Conservation (phyloP, 495 filamentous ascomycete genomes). For the Xylaria curta region DNA sequence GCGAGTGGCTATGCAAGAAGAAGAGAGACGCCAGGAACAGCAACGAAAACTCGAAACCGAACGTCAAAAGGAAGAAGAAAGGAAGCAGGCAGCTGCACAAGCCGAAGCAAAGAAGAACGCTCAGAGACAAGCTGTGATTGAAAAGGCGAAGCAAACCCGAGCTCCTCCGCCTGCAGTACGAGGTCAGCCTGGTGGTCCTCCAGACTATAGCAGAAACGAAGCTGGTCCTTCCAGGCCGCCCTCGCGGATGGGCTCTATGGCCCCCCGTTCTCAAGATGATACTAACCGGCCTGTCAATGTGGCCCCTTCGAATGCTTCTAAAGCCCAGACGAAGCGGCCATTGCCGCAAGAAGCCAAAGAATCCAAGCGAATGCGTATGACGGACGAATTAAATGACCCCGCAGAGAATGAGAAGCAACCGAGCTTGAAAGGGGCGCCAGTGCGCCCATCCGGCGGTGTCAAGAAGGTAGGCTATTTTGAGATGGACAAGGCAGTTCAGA, state of each 20-base stretch:
- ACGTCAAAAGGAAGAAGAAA: slow-evolving; percentile 57
- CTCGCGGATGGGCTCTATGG: slow-evolving; percentile 51
- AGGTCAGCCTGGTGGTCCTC: slow-evolving; percentile 55
- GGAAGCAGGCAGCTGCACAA: slow-evolving; percentile 45
- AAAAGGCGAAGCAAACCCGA: slow-evolving; percentile 63
- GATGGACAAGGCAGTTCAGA: slow-evolving; percentile 34
- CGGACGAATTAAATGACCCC: slow-evolving; percentile 60
- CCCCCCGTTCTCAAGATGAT: slow-evolving; percentile 44
- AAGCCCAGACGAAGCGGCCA: slow-evolving; percentile 55
- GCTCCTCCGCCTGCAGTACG: slow-evolving; percentile 60
- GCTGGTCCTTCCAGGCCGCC: slow-evolving; percentile 43
- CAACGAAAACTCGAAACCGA: slow-evolving; percentile 58
- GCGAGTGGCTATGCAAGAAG: slow-evolving; percentile 65
- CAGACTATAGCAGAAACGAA: slow-evolving; percentile 48
- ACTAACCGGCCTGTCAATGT: slow-evolving; percentile 51
- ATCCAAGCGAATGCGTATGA: slow-evolving; percentile 64
- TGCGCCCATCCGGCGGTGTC: slow-evolving; percentile 78
- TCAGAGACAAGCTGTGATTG: slow-evolving; percentile 74
- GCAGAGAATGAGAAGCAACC: slow-evolving; percentile 48
- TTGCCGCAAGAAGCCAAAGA: slow-evolving; percentile 61
- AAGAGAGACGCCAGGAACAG: slow-evolving; percentile 59
- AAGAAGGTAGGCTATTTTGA: slow-evolving; percentile 64
- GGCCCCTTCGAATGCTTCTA: slow-evolving; percentile 48
- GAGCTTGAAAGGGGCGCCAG: slow-evolving; percentile 77
- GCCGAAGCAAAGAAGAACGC: slow-evolving; percentile 69